Percentiles rank a stretch among this genome's conserved stretches.
Conservation (phyloP, 257 asterid species). For the Nicotiana sylvestris region DNA sequence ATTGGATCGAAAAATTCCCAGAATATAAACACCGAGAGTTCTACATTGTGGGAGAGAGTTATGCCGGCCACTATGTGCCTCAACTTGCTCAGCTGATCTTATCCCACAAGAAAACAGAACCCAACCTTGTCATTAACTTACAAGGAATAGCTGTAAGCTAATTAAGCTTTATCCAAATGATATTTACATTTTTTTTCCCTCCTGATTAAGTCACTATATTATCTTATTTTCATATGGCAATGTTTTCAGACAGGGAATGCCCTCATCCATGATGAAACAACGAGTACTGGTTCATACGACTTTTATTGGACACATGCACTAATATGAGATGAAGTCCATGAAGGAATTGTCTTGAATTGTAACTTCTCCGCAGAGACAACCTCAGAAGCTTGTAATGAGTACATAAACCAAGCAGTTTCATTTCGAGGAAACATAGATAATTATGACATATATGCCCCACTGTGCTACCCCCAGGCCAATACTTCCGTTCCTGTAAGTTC, state of each 20-base stretch:
- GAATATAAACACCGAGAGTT: conserved; percentile 17
- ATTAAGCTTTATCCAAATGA: neutral
- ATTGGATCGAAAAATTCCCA: conserved; percentile 23
- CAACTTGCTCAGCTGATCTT: conserved; percentile 16
- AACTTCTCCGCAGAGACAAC: conserved; percentile 27
- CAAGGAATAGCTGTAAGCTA: conserved; percentile 15
- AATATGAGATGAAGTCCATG: conserved; percentile 57
- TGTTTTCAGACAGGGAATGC: conserved; percentile 60
- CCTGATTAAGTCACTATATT: neutral
- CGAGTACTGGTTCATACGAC: conserved; percentile 34
- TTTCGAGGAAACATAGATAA: conserved; percentile 20
- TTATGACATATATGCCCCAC: conserved; percentile 49
- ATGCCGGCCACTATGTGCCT: conserved; percentile 21
- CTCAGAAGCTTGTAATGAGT: conserved; percentile 22
- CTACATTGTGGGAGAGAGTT: conserved; percentile 18
- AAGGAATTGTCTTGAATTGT: conserved; percentile 35
- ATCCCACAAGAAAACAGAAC: neutral
- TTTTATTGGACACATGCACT: conserved; percentile 53
- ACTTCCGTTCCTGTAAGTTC: neutral
- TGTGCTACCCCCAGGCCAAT: conserved; percentile 26
- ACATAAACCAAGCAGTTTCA: conserved; percentile 3
- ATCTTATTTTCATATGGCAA: neutral
- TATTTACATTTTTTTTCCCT: neutral
- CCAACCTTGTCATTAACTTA: conserved; percentile 12
- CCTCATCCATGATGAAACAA: conserved; percentile 27